Evolutionary conservation across 2,329 filamentous ascomycete species (phyloP), one percentile per base, ranked within the genome.

Genomic region (Neoscytalidium dimidiatum): DNA sequence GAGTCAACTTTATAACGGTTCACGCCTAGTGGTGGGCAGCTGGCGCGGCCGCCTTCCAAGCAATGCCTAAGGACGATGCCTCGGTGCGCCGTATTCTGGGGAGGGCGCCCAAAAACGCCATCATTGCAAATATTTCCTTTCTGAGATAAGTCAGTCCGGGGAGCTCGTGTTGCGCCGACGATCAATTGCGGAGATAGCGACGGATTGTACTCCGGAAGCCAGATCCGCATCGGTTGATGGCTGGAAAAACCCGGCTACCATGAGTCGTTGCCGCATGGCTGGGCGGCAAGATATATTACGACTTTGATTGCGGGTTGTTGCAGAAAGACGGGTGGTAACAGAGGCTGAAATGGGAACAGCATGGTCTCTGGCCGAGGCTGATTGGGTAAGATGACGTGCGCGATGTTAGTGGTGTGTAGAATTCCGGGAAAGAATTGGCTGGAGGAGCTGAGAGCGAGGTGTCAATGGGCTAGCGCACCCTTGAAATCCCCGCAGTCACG

Each of bases 401-500:
- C 26, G 46, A 51, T 51, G 46, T 17, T 33, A 52, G 49, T 33
- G 49, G 49, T 21, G 14, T 11, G 17, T 29, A n/a, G 28, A 6
- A 21, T 19, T 41, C 28, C 49, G 29, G 49, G 49, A 33, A 23
- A 33, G 49, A 21, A 28, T 9, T 17, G 49, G 29, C 49, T 33
- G 49, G 21, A 3, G 26, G 14, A 9, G 48, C 11, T 19, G n/a
- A 21, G 28, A 28, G 49, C 33, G 26, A 29, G 49, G 28, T 52
- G 49, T 17, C 28, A 33, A 14, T 33, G 11, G 28, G 19, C 8
- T 33, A 33, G 49, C 49, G 28, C 49, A 52, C n/a, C 49, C 49
- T 33, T 52, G 49, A 11, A 19, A 33, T 52, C 28, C 49, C 49
- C 49, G 49, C 49, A 52, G 49, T 52, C 49, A 52, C 49, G 49